Conservation (phyloP, 2,329 filamentous ascomycete genomes). For the Calonectria hawksworthii region DNA sequence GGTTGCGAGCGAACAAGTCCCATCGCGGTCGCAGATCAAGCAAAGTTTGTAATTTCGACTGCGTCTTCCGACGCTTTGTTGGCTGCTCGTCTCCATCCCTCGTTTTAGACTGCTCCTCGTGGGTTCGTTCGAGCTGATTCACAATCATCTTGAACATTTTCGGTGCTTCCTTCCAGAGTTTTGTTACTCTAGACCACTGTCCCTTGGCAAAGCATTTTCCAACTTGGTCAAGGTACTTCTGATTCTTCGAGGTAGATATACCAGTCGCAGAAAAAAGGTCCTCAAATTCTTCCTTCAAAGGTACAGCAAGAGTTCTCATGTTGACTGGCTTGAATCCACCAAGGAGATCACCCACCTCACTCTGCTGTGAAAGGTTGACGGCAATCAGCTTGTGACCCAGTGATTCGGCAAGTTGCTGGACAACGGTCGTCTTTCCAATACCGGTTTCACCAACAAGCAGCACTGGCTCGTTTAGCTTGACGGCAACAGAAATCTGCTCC, state of each 20-base stretch:
- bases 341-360: constrained; percentile 94
- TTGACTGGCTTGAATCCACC: constrained; percentile 98
- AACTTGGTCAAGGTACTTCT: constrained; percentile 86
- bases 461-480: constrained; percentile 88
- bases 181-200: constrained; percentile 89
- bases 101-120: constrained; percentile 54
- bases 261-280: constrained; percentile 87
- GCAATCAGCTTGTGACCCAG: constrained; percentile 90
- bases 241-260: constrained; percentile 90
- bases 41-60: constrained; percentile 76
- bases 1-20: constrained; percentile 81
- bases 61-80: constrained; percentile 77
- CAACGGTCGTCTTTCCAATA: constrained; percentile 96
- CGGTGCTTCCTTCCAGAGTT: constrained; percentile 89
- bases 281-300: constrained; percentile 94
- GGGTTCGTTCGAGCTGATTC: constrained; percentile 63
- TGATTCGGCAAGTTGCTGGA: constrained; percentile 90
- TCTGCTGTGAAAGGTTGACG: constrained; percentile 98
- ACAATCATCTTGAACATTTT: constrained; percentile 86
- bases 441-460: constrained; percentile 98
- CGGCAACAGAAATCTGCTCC: constrained; percentile 88
- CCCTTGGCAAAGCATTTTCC: constrained; percentile 83
- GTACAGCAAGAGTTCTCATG: constrained; percentile 86
- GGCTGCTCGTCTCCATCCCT: constrained; percentile 65
- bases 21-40: constrained; percentile 76